Conservation (phyloP, 257 asterid species). For the Plantago elongata region DNA sequence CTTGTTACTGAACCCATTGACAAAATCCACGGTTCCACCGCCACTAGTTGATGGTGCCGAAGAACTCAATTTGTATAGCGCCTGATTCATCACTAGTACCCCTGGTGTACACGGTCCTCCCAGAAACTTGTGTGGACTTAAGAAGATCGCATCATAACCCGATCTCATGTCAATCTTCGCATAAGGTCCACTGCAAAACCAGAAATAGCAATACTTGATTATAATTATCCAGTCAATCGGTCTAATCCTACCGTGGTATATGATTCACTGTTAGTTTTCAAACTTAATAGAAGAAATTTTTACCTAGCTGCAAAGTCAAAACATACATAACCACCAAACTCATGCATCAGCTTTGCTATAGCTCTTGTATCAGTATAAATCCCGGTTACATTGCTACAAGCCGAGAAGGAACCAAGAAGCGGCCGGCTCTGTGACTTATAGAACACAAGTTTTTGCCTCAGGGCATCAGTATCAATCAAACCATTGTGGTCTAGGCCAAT, state of each 20-base stretch:
- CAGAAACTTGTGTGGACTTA: constrained; percentile 63
- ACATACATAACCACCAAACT: constrained; percentile 55
- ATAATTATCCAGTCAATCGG: no score
- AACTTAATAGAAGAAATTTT: no score
- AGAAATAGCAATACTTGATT: no score
- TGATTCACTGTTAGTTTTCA: no score
- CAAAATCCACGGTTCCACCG: constrained; percentile 63
- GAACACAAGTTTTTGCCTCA: constrained; percentile 30
- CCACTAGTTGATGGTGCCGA: constrained; percentile 74
- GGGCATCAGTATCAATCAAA: constrained; percentile 37
- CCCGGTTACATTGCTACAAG: constrained; percentile 81
- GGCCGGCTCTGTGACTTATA: constrained; percentile 37
- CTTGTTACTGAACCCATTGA: constrained; percentile 37
- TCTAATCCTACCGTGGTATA: no score
- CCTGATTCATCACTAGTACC: constrained; percentile 39
- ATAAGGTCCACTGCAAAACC: constrained; percentile 43
- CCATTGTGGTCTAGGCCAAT: constrained; percentile 53
- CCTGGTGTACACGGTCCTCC: constrained; percentile 89
- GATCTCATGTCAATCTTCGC: constrained; percentile 51
- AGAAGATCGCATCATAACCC: constrained; percentile 52
- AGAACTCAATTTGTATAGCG: constrained; percentile 41
- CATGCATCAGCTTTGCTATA: constrained; percentile 50
- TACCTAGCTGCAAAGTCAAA: constrained; percentile 75
- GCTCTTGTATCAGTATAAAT: constrained; percentile 37
- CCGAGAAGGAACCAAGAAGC: constrained; percentile 67